phyloP scores from a whole-genome alignment of 192 early-diverging fungal species.

The Rhizophagus sp. region DNA sequence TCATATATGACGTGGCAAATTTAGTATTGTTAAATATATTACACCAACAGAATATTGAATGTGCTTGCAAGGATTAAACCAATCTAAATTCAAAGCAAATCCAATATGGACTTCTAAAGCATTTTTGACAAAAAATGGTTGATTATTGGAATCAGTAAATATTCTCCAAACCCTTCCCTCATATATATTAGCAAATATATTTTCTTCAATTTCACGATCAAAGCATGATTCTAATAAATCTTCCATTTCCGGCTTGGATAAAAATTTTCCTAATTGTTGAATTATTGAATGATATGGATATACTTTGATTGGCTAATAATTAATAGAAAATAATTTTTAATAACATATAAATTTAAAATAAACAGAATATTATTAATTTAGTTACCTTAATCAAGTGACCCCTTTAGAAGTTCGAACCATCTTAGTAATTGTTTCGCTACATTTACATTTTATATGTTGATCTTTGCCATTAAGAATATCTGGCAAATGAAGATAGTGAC shows the following conservation, averaged over 20 bases:
- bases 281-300: too few relatives aligned
- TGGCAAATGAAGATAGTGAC: too few relatives aligned
- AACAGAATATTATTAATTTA: too few relatives aligned
- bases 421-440: too few relatives aligned
- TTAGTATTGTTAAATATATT: neutral
- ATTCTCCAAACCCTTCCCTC: neutral
- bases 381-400: too few relatives aligned
- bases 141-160: neutral
- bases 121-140: slow-evolving; percentile 8
- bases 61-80: neutral
- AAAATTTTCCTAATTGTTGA: too few relatives aligned
- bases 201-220: neutral
- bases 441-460: too few relatives aligned
- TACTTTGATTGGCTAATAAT: too few relatives aligned
- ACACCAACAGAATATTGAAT: neutral
- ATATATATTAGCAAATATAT: neutral
- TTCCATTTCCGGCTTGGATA: neutral
- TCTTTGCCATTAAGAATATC: too few relatives aligned
- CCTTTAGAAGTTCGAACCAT: too few relatives aligned
- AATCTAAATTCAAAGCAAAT: slow-evolving; percentile 11
- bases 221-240: neutral
- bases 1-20: neutral
- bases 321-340: too few relatives aligned
- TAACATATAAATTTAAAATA: too few relatives aligned
- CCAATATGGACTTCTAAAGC: neutral